These are phyloP conservation scores for Sclerotinia minor DNA, from an alignment of 2,329 filamentous ascomycete species.

Conservation along the genomic window DNA sequence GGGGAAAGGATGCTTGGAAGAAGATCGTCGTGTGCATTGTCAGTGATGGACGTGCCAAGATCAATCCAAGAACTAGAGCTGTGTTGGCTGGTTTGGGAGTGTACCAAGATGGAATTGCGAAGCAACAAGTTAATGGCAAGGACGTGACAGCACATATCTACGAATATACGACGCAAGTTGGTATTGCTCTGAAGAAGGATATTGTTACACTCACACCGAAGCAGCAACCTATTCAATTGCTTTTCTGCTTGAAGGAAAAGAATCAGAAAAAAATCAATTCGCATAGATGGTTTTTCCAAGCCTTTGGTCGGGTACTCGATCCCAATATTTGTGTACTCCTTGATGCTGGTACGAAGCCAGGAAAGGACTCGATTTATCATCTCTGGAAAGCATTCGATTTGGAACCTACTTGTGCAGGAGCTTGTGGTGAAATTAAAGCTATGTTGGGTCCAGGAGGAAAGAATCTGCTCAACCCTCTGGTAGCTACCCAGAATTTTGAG, in stretches of 20 bases:
- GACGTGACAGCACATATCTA: conserved; percentile 97
- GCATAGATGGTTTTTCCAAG: conserved; percentile 99
- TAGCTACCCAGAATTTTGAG: conserved; percentile 97
- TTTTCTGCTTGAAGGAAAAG: conserved; percentile 98
- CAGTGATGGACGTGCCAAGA: conserved; percentile 88
- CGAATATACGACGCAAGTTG: conserved; percentile 98
- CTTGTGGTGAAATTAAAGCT: conserved; percentile 95
- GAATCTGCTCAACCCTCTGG: conserved; percentile 86
- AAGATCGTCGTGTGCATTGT: conserved; percentile 99
- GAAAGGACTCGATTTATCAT: conserved; percentile 86
- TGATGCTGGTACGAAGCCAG: conserved; percentile 92
- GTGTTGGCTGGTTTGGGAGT: conserved; percentile 95
- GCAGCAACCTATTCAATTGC: conserved; percentile 98
- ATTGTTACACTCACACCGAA: conserved; percentile 98
- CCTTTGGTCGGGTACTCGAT: conserved; percentile 86
- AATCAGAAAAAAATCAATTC: conserved; percentile 98
- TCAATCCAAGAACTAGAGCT: conserved; percentile 90
- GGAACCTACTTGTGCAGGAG: conserved; percentile 94
- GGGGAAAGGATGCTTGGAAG: conserved; percentile 97
- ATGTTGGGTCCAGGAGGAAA: conserved; percentile 85
- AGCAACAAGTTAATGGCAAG: conserved; percentile 95
- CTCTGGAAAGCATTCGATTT: conserved; percentile 99
- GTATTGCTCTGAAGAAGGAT: conserved; percentile 92
- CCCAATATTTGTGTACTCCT: conserved; percentile 96
- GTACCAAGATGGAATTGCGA: conserved; percentile 97